phyloP scores from a whole-genome alignment of 441 rosid genomes.

The Euphorbia schlechtendalii region DNA sequence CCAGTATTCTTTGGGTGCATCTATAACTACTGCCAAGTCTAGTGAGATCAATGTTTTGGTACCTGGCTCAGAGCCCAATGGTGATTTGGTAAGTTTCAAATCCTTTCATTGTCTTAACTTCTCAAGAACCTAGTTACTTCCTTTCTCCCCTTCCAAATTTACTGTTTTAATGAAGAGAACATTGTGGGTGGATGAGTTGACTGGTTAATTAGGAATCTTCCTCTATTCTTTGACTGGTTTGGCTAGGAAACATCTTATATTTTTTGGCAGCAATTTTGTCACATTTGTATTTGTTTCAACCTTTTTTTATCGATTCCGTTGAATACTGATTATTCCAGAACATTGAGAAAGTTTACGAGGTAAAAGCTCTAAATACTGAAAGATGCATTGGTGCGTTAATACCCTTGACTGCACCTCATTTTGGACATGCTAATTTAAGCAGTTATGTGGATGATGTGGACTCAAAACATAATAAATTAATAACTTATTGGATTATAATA shows the following conservation, averaged over 20 bases:
- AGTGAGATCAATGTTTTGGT: constrained; percentile 89
- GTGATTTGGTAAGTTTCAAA: constrained; percentile 64
- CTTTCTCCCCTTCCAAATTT: not conserved
- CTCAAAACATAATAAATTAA: not conserved
- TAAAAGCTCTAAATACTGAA: not conserved
- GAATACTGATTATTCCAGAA: not conserved
- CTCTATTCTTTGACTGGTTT: too few species aligned
- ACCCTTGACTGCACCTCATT: too few species aligned
- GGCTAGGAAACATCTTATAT: too few species aligned
- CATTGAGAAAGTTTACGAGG: not conserved
- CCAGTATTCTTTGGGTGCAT: constrained; percentile 65
- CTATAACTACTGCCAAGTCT: constrained; percentile 91
- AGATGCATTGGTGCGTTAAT: too few species aligned
- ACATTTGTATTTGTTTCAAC: not conserved
- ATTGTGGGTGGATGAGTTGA: not conserved
- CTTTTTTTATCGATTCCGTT: not conserved
- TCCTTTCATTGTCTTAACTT: not conserved
- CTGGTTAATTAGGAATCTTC: not conserved
- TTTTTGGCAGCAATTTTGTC: not conserved
- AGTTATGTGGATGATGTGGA: not conserved
- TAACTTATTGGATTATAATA: not conserved
- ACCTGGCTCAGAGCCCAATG: constrained; percentile 58
- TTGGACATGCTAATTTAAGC: too few species aligned
- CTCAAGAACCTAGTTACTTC: not conserved
- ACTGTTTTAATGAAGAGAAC: not conserved